Conservation (phyloP, 257 asterid species). For the Lantana camara region DNA sequence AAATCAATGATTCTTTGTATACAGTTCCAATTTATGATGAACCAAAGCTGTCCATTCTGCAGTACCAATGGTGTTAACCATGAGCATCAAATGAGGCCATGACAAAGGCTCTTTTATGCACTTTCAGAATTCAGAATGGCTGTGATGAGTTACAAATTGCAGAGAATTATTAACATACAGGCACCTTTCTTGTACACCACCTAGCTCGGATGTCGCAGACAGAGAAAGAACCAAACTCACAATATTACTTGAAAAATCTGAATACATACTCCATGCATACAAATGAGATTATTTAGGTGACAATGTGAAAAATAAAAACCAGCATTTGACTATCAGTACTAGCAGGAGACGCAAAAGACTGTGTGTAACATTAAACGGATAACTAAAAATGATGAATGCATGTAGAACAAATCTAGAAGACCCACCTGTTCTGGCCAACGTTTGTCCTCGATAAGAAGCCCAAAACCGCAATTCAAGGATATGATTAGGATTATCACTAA, state of each 20-base stretch:
- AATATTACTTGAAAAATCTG: neutral
- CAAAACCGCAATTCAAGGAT: slow-evolving; percentile 94
- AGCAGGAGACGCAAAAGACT: neutral
- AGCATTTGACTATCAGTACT: neutral
- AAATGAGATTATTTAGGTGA: neutral
- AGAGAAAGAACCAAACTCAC: slow-evolving; percentile 9
- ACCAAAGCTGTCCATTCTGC: neutral
- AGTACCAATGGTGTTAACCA: neutral
- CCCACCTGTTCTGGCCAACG: slow-evolving; percentile 94
- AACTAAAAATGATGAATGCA: slow-evolving; percentile 7
- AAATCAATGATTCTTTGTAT: neutral
- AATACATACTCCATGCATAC: neutral
- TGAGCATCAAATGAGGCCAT: neutral
- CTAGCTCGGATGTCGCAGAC: slow-evolving; percentile 5
- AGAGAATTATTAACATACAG: neutral
- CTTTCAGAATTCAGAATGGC: slow-evolving; percentile 1
- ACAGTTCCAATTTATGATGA: neutral
- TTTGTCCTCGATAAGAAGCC: slow-evolving; percentile 99
- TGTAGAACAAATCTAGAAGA: slow-evolving; percentile 14
- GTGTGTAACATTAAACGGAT: slow-evolving; percentile 6
- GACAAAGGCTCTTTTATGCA: neutral
- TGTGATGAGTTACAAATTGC: neutral
- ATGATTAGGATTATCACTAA: slow-evolving; percentile 75
- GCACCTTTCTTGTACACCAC: neutral
- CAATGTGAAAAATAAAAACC: slow-evolving; percentile 12